A percentile compares a stretch with the other conserved stretches of the same genome.
phyloP scores from a whole-genome alignment of 306 rosid genomes.

The Castanopsis chinensis region DNA sequence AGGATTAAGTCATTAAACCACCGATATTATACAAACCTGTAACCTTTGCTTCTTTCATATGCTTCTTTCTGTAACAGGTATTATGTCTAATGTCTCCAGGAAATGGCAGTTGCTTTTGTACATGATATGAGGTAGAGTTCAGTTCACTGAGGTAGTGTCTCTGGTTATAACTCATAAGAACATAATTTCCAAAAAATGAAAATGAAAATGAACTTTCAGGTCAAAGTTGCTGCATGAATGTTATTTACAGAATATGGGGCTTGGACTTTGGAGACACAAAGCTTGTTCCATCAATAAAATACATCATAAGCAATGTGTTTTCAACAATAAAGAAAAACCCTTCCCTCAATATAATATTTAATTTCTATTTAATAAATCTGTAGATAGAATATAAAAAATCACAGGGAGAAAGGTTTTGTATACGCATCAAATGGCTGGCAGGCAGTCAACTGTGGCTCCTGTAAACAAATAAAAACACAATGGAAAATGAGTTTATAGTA shows the following conservation, averaged over 20 bases:
- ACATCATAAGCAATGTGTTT: not conserved
- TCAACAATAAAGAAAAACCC: not conserved
- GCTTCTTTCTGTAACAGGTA: no score
- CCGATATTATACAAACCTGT: no score
- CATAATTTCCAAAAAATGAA: no score
- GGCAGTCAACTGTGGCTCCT: constrained; percentile 94
- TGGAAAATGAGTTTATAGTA: constrained; percentile 8
- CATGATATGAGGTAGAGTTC: no score
- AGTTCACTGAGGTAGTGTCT: no score
- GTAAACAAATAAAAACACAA: constrained; percentile 34
- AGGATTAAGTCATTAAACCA: no score
- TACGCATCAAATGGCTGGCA: constrained; percentile 78
- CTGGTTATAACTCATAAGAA: no score
- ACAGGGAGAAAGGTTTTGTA: constrained; percentile 67
- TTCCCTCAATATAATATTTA: not conserved
- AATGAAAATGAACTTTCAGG: no score
- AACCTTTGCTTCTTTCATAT: no score
- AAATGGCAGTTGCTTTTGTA: no score
- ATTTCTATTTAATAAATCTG: not conserved
- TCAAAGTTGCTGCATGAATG: not conserved
- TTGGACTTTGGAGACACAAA: not conserved
- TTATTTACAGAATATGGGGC: not conserved
- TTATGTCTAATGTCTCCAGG: no score
- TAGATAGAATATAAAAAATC: constrained; percentile 22
- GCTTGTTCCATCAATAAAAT: not conserved